A percentile compares a stretch with the other conserved stretches of the same genome.
These are phyloP conservation scores for Phytophthora sojae DNA, from an alignment of 352 stramenopile species.

Conservation along the genomic window DNA sequence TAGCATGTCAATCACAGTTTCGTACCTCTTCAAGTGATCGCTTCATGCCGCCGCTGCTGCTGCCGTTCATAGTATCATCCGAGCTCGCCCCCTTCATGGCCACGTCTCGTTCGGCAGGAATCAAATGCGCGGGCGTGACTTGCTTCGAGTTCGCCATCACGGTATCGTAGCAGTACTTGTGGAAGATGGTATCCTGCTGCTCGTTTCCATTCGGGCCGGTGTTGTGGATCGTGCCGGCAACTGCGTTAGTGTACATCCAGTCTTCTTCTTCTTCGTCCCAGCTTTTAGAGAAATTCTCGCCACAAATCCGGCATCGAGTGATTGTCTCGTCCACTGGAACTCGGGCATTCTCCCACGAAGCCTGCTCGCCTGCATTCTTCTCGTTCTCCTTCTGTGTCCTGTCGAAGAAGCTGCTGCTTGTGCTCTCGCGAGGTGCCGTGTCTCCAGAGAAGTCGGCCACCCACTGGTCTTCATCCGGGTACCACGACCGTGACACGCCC, in stretches of 20 bases:
- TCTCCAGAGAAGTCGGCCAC: constrained; percentile 74
- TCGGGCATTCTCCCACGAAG: constrained; percentile 64
- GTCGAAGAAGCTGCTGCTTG: constrained; percentile 84
- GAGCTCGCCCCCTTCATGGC: constrained; percentile 15
- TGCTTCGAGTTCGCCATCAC: constrained; percentile 85
- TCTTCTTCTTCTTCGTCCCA: constrained; percentile 92
- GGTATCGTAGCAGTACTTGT: constrained; percentile 92
- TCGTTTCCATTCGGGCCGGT: constrained; percentile 39
- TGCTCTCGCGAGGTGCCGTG: constrained; percentile 67
- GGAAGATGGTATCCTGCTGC: constrained; percentile 81
- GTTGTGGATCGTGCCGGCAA: constrained; percentile 80
- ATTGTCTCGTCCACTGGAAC: constrained; percentile 85
- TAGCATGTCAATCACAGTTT: constrained; percentile 25
- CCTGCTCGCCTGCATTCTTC: constrained; percentile 57
- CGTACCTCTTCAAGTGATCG: constrained; percentile 57
- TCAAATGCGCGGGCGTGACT: constrained; percentile 79
- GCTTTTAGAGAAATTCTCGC: constrained; percentile 82
- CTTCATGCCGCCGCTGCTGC: constrained; percentile 43
- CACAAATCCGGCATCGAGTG: constrained; percentile 86
- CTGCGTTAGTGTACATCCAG: constrained; percentile 92
- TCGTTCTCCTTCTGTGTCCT: constrained; percentile 63
- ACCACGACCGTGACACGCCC: constrained; percentile 85
- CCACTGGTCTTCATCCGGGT: constrained; percentile 85
- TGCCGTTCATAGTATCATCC: constrained; percentile 35
- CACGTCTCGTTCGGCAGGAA: constrained; percentile 55